Base-by-base conservation (phyloP, 2,329 filamentous ascomycete species). In the Trichoderma sp. region DNA sequence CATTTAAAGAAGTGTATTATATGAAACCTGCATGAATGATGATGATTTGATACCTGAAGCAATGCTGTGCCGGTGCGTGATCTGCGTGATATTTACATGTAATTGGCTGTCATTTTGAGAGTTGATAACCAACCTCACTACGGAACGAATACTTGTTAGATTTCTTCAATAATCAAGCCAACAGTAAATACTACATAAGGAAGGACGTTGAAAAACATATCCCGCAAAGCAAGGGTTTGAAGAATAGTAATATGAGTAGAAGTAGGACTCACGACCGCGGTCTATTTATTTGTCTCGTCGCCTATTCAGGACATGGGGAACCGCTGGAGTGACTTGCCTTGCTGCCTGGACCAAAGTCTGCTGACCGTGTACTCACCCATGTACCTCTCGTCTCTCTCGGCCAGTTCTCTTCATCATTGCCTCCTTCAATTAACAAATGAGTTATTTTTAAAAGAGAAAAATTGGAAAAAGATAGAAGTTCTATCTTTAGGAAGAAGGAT, bases 11-110 rank as follows among this genome's bases (percentile, higher is more conserved):
- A 55, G 70, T 71, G 64, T 68, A 71, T 53, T 66, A 71, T 71
- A 71, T 59, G 43, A 68, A 59, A 55, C 39, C 30, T 50, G 65
- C 43, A 71, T 71, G 70, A 71, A 71, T 71, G 36, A 71, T 71
- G 70, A 71, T 71, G 28, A 57, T 47, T 71, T 68, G 59, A 71
- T 68, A 57, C 70, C 62, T 71, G n/a, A 39, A 61, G 17, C 5
- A 12, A 12, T n/a, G 17, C 5, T 58, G 43, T 50, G 9, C n/a
- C 20, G 3, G 17, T 23, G 23, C 13, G 53, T 32, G 17, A n/a
- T 32, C 5, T 28, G 30, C 13, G 15, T 59, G 32, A 30, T n/a
- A 2, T 43, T 7, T 12, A 28, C 2, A 23, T 15, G 15, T 11
- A 30, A 28, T 32, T 58, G 26, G n/a, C 1, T n/a, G 15, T 57